Conservation (phyloP, 345 rosid species). For the Garcia nutans region DNA sequence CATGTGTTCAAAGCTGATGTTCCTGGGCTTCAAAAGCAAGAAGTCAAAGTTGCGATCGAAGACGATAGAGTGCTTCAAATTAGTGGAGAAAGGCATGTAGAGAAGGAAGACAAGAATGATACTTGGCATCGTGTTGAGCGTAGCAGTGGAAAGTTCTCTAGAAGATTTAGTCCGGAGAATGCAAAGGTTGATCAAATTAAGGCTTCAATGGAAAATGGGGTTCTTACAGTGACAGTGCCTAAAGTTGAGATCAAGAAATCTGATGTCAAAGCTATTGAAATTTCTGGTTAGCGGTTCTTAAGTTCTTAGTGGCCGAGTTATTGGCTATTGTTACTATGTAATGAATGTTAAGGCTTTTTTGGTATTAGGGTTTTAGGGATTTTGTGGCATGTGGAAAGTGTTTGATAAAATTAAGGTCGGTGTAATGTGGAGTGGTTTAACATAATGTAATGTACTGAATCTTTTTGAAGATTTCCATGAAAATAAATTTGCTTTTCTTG, state of each 20-base stretch:
- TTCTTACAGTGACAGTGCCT: conserved; percentile 17
- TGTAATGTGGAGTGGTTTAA: background rate
- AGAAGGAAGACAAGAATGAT: conserved; percentile 19
- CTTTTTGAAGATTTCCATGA: background rate
- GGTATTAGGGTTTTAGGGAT: background rate
- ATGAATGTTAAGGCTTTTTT: background rate
- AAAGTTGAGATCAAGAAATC: conserved; percentile 10
- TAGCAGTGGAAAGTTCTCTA: conserved; percentile 18
- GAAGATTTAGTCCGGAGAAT: conserved; percentile 21
- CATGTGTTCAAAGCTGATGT: conserved; percentile 21
- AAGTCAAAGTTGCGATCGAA: conserved; percentile 19
- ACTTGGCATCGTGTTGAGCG: conserved; percentile 16
- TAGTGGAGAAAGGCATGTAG: conserved; percentile 19
- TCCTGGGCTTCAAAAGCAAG: conserved; percentile 16
- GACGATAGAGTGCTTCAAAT: conserved; percentile 20
- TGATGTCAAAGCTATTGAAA: conserved; percentile 20
- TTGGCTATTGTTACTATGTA: background rate
- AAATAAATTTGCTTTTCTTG: background rate
- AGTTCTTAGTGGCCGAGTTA: no score
- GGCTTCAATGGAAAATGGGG: conserved; percentile 20
- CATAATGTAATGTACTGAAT: background rate
- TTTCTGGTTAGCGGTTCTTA: conserved; percentile 9
- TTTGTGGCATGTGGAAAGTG: background rate
- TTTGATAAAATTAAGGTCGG: background rate
- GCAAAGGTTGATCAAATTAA: conserved; percentile 13